These are phyloP conservation scores for Boletus pseudopeckii DNA, from an alignment of 768 basidiomycete species.

Conservation along the genomic window DNA sequence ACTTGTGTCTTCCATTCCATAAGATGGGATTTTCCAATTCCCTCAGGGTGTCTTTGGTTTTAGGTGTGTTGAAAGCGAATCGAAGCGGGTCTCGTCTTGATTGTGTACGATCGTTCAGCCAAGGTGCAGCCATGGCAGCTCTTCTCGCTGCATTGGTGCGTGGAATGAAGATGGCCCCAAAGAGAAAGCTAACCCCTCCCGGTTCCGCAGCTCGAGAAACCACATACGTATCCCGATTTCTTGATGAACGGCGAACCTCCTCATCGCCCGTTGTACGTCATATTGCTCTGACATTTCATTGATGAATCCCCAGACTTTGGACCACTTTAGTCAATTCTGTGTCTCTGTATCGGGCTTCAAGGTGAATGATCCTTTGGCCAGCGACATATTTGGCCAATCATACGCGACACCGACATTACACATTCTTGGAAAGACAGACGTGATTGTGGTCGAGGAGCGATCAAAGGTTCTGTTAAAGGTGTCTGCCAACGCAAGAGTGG, in stretches of 20 bases:
- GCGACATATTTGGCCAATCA: constrained; percentile 45
- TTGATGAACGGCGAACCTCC: constrained; percentile 59
- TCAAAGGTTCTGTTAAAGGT: constrained; percentile 53
- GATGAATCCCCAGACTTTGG: background rate
- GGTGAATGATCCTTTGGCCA: constrained; percentile 43
- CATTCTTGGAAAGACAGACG: constrained; percentile 72
- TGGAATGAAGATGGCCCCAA: constrained; percentile 1
- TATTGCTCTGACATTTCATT: background rate
- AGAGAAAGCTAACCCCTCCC: background rate
- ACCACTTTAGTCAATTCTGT: constrained; percentile 57
- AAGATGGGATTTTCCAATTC: background rate
- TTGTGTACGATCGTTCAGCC: constrained; percentile 39
- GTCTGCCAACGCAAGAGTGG: constrained; percentile 59
- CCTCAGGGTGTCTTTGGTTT: constrained; percentile 75
- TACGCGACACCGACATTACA: constrained; percentile 75
- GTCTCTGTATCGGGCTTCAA: constrained; percentile 74
- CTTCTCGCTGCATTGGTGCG: constrained; percentile 66
- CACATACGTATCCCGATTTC: constrained; percentile 53
- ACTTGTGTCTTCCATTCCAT: background rate
- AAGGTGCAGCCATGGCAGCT: constrained; percentile 76
- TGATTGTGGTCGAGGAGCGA: constrained; percentile 70
- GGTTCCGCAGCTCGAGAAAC: constrained; percentile 49
- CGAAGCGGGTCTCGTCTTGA: background rate
- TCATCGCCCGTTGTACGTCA: constrained; percentile 70
- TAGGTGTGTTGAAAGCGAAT: constrained; percentile 42